phyloP scores from a whole-genome alignment of 306 rosid species.

The Oemleria cerasiformis region DNA sequence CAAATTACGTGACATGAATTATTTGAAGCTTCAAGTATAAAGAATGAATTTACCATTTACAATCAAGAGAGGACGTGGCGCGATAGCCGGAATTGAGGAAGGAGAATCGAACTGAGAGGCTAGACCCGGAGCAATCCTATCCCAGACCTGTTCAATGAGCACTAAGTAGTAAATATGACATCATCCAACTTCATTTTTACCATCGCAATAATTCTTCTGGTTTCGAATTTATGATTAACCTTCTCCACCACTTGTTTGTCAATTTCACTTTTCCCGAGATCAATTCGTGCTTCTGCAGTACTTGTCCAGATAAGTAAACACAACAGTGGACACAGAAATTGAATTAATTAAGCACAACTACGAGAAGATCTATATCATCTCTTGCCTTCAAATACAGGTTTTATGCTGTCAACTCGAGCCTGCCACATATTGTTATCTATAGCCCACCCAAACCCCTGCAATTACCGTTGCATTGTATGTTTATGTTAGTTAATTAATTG shows the following conservation, averaged over 20 bases:
- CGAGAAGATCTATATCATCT: neutral
- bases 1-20: neutral
- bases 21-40: too few relatives aligned
- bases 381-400: conserved; percentile 79
- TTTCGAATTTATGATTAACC: conserved; percentile 38
- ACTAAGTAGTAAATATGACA: conserved; percentile 3
- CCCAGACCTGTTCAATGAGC: conserved; percentile 72
- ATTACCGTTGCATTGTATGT: conserved; percentile 14
- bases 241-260: conserved; percentile 89
- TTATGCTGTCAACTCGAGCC: conserved; percentile 76
- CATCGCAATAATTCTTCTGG: neutral
- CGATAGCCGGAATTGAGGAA: conserved; percentile 58
- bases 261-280: conserved; percentile 56
- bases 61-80: conserved; percentile 82
- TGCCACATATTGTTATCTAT: conserved; percentile 73
- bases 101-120: conserved; percentile 74
- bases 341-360: too few relatives aligned
- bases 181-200: conserved; percentile 14
- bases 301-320: conserved; percentile 26
- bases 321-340: neutral
- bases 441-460: conserved; percentile 92
- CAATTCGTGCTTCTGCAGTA: conserved; percentile 67
- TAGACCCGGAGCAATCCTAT: conserved; percentile 88
- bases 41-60: conserved; percentile 49
- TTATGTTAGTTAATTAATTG: neutral